Conservation (phyloP, 805 yeast species). For the Vanderwaltozyma verrucispora region DNA sequence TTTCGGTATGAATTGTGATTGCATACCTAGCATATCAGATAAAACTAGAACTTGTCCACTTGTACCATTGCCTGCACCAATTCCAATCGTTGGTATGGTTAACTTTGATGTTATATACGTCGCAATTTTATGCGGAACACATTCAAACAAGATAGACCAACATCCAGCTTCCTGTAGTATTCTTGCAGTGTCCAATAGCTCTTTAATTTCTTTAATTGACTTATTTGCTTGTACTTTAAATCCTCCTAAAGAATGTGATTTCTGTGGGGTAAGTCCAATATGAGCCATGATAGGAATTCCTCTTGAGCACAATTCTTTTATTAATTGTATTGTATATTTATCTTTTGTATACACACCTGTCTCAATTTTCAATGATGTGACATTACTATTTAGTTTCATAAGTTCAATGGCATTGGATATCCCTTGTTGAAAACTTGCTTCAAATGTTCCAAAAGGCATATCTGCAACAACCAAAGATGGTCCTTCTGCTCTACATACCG, state of each 20-base stretch:
- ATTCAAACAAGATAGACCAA: constrained; percentile 67
- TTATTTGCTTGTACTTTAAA: constrained; percentile 75
- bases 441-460: constrained; percentile 83
- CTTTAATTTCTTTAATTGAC: constrained; percentile 40
- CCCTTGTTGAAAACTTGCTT: constrained; percentile 53
- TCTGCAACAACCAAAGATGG: constrained; percentile 69
- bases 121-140: constrained; percentile 72
- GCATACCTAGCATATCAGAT: constrained; percentile 74
- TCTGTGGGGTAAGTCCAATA: constrained; percentile 87
- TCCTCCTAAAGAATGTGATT: constrained; percentile 70
- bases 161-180: constrained; percentile 69
- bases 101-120: constrained; percentile 48
- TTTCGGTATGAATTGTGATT: constrained; percentile 45
- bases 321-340: constrained; percentile 41
- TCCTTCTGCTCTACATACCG: constrained; percentile 64
- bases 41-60: constrained; percentile 88
- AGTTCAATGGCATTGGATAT: constrained; percentile 53
- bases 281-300: constrained; percentile 93
- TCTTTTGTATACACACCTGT: constrained; percentile 42
- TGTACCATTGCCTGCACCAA: constrained; percentile 82
- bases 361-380: constrained; percentile 50
- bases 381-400: constrained; percentile 21
- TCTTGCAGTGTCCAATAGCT: constrained; percentile 55
- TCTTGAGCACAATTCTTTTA: constrained; percentile 44
- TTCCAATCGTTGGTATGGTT: constrained; percentile 79